Percentiles rank a stretch among this genome's conserved stretches.
Conservation (phyloP, 352 stramenopile species). For the Poterioochromonas sp. region DNA sequence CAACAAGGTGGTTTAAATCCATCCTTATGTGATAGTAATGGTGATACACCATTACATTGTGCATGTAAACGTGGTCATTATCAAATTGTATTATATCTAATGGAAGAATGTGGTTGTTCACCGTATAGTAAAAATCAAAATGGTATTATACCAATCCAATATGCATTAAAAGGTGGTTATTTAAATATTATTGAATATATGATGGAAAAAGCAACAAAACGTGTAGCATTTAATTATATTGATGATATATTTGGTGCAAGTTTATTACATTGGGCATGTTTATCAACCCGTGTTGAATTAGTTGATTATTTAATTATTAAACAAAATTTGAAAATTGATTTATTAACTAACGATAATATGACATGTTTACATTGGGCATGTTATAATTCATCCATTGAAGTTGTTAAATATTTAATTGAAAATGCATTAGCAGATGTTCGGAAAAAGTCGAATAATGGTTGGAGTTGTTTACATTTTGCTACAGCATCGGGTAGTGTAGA, state of each 20-base stretch:
- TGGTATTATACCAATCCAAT: not conserved
- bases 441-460: no score
- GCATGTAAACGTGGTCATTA: slow-evolving; percentile 15
- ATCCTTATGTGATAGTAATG: not conserved
- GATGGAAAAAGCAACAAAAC: not conserved
- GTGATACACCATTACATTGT: slow-evolving; percentile 2
- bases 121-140: not conserved
- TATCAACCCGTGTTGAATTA: not conserved
- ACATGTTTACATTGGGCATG: not conserved
- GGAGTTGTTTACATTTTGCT: not conserved
- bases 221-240: not conserved
- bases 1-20: not conserved
- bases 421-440: not conserved
- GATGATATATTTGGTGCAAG: not conserved
- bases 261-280: not conserved
- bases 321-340: not conserved
- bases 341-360: not conserved
- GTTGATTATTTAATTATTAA: slow-evolving; percentile 11
- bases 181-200: slow-evolving; percentile 6
- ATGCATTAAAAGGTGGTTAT: not conserved
- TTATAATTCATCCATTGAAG: not conserved
- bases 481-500: not conserved
- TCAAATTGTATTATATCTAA: slow-evolving; percentile 1
- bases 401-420: slow-evolving; percentile 6
- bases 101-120: not conserved